Conservation (phyloP, 495 filamentous ascomycete genomes). For the Xylaria telfairii region DNA sequence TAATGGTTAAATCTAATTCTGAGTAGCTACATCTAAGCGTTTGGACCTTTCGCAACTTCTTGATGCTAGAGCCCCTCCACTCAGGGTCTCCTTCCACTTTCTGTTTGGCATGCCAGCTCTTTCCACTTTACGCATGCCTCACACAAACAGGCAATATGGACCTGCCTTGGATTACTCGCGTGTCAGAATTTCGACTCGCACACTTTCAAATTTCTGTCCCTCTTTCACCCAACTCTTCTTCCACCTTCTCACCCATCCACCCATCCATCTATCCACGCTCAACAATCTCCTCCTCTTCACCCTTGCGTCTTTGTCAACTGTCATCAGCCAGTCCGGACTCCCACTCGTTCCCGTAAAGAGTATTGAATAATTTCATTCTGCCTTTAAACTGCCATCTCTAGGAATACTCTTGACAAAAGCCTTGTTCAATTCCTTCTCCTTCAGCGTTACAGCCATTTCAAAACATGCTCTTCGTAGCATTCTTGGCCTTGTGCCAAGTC, state of each 20-base stretch:
- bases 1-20: neutral
- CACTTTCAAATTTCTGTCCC: neutral
- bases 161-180: conserved; percentile 4
- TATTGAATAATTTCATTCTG: conserved; percentile 2
- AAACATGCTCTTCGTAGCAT: conserved; percentile 25
- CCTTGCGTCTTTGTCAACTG: neutral
- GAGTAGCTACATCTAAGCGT: no score
- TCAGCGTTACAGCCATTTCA: conserved; percentile 13
- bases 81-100: neutral
- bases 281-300: neutral
- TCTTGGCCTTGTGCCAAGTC: conserved; percentile 31
- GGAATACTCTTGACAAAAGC: neutral
- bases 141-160: neutral
- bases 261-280: neutral
- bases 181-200: neutral
- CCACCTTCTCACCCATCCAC: conserved; percentile 10
- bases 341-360: neutral
- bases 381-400: neutral
- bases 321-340: neutral
- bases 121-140: conserved; percentile 1
- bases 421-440: neutral
- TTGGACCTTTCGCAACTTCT: neutral
- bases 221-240: neutral
- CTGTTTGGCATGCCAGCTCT: neutral
- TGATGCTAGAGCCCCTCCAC: neutral